Evolutionary conservation across 2,329 filamentous ascomycete species (phyloP).

Genomic region (Colletotrichum lupini): DNA sequence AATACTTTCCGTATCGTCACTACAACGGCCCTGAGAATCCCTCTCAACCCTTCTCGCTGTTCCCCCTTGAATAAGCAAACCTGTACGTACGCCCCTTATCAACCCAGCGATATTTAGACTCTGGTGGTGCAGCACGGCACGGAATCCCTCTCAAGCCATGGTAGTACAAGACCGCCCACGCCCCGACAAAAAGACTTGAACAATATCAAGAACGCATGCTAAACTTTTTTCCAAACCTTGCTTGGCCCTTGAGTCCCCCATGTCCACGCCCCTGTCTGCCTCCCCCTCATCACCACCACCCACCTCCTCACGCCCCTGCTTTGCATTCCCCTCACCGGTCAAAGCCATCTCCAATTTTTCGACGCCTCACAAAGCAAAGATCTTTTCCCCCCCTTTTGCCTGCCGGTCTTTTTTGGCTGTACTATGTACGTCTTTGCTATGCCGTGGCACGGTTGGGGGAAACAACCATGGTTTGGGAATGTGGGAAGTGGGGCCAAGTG

Average conservation of each 20-base stretch:
- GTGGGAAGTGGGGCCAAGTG: not conserved
- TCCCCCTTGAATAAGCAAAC: not conserved
- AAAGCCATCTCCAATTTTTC: not conserved
- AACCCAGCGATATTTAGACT: not conserved
- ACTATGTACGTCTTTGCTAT: not conserved
- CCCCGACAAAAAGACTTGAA: not conserved
- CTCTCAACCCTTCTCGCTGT: not conserved
- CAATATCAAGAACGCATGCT: not conserved
- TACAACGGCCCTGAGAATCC: not conserved
- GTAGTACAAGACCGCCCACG: not conserved
- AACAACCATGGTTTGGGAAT: not conserved
- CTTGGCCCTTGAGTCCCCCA: not conserved
- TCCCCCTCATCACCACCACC: not conserved
- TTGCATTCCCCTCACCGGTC: not conserved
- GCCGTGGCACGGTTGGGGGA: constrained; percentile 2
- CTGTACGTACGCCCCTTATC: not conserved
- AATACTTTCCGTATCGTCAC: too few species aligned
- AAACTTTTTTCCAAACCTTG: not conserved
- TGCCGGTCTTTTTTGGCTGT: not conserved
- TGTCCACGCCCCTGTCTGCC: not conserved
- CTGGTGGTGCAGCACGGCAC: not conserved
- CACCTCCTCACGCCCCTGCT: not conserved
- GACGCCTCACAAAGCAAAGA: not conserved
- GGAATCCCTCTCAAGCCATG: not conserved
- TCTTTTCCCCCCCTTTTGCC: not conserved